A percentile compares a stretch with the other conserved stretches of the same genome.
phyloP scores from a whole-genome alignment of 805 yeast species.

The Sungouiella blattae region DNA sequence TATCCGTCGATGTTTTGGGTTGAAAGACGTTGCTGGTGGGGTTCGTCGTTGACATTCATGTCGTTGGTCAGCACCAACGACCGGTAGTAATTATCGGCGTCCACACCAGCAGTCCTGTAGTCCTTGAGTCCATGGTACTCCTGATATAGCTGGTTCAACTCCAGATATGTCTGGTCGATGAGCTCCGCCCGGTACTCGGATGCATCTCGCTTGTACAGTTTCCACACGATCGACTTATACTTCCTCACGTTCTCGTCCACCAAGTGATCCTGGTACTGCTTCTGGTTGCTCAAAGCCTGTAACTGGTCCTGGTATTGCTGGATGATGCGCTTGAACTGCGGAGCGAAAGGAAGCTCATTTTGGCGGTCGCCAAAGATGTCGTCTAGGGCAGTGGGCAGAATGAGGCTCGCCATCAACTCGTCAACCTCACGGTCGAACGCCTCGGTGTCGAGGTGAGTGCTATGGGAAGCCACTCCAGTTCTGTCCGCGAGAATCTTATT shows the following conservation, averaged over 20 bases:
- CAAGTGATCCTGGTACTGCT: constrained; percentile 26
- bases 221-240: constrained; percentile 32
- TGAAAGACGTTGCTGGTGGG: constrained; percentile 6
- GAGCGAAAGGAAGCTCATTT: constrained; percentile 20
- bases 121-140: constrained; percentile 26
- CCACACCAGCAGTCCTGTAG: constrained; percentile 5
- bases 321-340: constrained; percentile 20
- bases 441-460: no score
- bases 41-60: constrained; percentile 9
- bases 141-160: constrained; percentile 25
- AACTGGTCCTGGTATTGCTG: constrained; percentile 22
- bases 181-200: constrained; percentile 22
- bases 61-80: constrained; percentile 21
- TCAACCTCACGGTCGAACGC: constrained; percentile 32
- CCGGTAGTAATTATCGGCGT: constrained; percentile 22
- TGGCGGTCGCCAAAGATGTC: constrained; percentile 16
- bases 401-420: constrained; percentile 26
- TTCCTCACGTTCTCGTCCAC: constrained; percentile 18
- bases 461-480: constrained; percentile 1
- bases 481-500: constrained; percentile 18
- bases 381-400: constrained; percentile 35
- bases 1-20: constrained; percentile 17
- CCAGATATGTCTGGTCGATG: constrained; percentile 22
- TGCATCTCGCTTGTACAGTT: constrained; percentile 26
- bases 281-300: constrained; percentile 24